phyloP scores from a whole-genome alignment of 306 rosid species.

The Dryas alaskensis region DNA sequence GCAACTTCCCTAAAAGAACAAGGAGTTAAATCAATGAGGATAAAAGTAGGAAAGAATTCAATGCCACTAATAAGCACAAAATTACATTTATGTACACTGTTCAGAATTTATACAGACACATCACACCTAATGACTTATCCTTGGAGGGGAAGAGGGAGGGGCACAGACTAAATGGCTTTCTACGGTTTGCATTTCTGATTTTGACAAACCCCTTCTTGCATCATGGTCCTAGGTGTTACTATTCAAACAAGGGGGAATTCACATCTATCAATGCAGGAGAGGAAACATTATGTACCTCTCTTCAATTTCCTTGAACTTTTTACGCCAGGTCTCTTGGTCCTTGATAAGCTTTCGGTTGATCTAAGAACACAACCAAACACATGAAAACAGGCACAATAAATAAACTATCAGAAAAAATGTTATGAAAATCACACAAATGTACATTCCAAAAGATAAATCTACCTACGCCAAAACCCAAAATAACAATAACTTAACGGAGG shows the following conservation, averaged over 20 bases:
- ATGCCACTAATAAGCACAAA: neutral
- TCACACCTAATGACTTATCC: too few relatives aligned
- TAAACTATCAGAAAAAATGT: constrained; percentile 4
- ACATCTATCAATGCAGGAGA: neutral
- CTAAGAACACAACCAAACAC: constrained; percentile 39
- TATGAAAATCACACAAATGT: neutral
- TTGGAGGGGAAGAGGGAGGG: too few relatives aligned
- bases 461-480: neutral
- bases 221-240: neutral
- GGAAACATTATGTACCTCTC: constrained; percentile 55
- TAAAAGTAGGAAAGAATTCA: neutral
- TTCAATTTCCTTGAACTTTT: constrained; percentile 62
- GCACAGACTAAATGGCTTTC: neutral
- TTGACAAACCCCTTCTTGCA: too few relatives aligned
- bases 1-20: constrained; percentile 61
- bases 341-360: constrained; percentile 63
- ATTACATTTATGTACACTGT: neutral
- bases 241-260: neutral
- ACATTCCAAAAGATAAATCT: neutral
- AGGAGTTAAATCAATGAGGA: constrained; percentile 11
- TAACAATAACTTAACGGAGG: neutral
- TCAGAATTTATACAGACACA: neutral
- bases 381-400: neutral
- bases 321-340: constrained; percentile 64
- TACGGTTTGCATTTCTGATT: neutral